Conservation (phyloP, 2,329 filamentous ascomycete species). For the Sordariomycetes sp. region DNA sequence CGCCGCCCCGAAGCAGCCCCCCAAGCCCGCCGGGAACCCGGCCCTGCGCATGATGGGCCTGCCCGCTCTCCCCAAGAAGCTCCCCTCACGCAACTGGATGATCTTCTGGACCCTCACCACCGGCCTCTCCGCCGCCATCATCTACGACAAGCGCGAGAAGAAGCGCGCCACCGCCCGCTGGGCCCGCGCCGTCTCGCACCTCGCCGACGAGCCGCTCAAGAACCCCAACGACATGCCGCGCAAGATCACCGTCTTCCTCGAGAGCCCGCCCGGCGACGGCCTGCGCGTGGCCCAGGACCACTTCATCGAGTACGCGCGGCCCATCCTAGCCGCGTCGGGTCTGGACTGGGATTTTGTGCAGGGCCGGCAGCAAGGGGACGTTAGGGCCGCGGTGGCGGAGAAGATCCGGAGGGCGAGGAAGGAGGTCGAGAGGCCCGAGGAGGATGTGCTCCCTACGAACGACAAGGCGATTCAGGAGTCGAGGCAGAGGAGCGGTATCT, state of each 20-base stretch:
- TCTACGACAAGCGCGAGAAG: conserved; percentile 91
- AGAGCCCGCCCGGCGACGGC: conserved; percentile 78
- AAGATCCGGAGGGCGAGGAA: conserved; percentile 64
- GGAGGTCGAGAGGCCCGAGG: conserved; percentile 41
- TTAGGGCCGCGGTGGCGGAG: conserved; percentile 78
- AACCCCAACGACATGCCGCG: conserved; percentile 62
- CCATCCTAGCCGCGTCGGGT: conserved; percentile 77
- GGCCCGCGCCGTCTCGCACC: conserved; percentile 73
- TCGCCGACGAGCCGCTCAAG: conserved; percentile 66
- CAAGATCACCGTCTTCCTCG: conserved; percentile 76
- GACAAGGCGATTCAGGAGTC: conserved; percentile 50
- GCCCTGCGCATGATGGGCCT: conserved; percentile 74
- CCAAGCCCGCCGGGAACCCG: conserved; percentile 42
- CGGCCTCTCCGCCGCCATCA: conserved; percentile 66
- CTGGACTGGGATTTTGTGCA: conserved; percentile 96
- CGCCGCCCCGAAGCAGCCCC: background rate
- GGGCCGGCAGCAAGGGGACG: conserved; percentile 83
- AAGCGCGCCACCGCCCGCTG: conserved; percentile 77
- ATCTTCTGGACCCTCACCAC: conserved; percentile 81
- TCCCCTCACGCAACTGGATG: conserved; percentile 95
- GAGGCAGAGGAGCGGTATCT: conserved; percentile 55
- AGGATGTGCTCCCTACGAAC: conserved; percentile 33
- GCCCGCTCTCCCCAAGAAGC: conserved; percentile 68
- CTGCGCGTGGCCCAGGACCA: conserved; percentile 81
- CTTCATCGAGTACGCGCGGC: conserved; percentile 93